Evolutionary conservation across 2,329 filamentous ascomycete species (phyloP).

Genomic region (Calonectria multiphialidica): DNA sequence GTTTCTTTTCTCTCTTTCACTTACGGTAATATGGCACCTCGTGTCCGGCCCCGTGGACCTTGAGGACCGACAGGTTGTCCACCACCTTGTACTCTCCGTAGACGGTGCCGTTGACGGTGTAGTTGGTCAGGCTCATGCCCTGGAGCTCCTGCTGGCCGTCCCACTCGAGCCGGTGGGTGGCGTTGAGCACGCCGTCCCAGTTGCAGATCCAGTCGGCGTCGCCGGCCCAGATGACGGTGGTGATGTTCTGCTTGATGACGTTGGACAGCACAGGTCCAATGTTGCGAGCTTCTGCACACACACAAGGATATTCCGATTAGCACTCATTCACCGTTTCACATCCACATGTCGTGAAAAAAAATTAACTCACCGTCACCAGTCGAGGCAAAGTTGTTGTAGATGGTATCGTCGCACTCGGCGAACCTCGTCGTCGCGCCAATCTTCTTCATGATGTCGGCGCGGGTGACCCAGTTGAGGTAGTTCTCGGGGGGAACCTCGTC

Average conservation of each 20-base stretch:
- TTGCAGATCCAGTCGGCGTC: constrained; percentile 72
- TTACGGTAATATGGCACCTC: constrained; percentile 62
- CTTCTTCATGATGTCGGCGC: constrained; percentile 38
- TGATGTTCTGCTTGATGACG: constrained; percentile 61
- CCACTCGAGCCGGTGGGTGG: constrained; percentile 60
- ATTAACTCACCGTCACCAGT: constrained; percentile 39
- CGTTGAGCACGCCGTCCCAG: constrained; percentile 64
- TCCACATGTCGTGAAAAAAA: neutral
- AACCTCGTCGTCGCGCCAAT: constrained; percentile 42
- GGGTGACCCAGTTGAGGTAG: constrained; percentile 39
- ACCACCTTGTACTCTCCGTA: constrained; percentile 63
- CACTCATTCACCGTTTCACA: neutral
- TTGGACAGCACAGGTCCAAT: constrained; percentile 57
- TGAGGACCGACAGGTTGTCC: constrained; percentile 69
- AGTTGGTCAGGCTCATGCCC: constrained; percentile 47
- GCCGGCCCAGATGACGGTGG: constrained; percentile 66
- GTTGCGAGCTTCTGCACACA: constrained; percentile 52
- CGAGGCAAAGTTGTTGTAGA: constrained; percentile 38
- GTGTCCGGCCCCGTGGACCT: constrained; percentile 70
- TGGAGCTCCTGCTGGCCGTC: constrained; percentile 54
- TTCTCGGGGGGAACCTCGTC: constrained; percentile 40
- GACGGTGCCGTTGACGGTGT: constrained; percentile 61
- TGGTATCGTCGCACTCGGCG: constrained; percentile 38
- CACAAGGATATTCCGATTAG: constrained; percentile 20
- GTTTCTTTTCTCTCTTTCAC: neutral